phyloP scores from a whole-genome alignment of 805 yeast genomes.

The Metschnikowia colocasiae region DNA sequence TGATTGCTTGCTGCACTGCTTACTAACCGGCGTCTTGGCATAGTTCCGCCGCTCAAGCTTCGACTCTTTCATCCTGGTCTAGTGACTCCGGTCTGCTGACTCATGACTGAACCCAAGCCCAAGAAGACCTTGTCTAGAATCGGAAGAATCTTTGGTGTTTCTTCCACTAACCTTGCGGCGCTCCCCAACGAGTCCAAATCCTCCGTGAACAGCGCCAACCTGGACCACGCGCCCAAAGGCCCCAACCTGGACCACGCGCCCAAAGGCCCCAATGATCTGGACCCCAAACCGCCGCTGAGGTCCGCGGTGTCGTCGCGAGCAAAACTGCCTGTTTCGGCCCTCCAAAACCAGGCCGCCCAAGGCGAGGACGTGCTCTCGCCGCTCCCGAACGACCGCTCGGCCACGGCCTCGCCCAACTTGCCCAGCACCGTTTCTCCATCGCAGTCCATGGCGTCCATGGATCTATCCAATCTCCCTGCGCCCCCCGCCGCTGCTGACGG shows the following conservation, averaged over 20 bases:
- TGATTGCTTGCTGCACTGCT: no score
- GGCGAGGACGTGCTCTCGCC: constrained; percentile 20
- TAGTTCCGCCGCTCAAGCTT: no score
- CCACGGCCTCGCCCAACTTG: constrained; percentile 12
- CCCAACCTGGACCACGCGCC: constrained; percentile 4
- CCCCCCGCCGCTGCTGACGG: constrained; percentile 6
- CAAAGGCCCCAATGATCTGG: constrained; percentile 6
- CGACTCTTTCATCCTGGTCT: no score
- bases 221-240: constrained; percentile 5
- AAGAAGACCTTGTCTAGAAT: constrained; percentile 23
- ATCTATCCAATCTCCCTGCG: constrained; percentile 6
- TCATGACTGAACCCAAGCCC: constrained; percentile 18
- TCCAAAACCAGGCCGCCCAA: not conserved
- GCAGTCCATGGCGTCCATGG: constrained; percentile 6
- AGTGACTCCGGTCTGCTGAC: no score
- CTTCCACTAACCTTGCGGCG: constrained; percentile 18
- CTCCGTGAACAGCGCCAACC: constrained; percentile 2
- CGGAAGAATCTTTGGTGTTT: constrained; percentile 26
- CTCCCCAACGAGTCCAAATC: constrained; percentile 10
- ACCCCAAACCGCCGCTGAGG: constrained; percentile 7
- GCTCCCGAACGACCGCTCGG: constrained; percentile 17
- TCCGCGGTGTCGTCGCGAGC: constrained; percentile 4
- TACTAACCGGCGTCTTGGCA: no score
- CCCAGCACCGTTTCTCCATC: constrained; percentile 8
- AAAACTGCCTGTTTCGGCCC: constrained; percentile 8